Base-by-base conservation (phyloP, 1,284 basidiomycete species). In the Ceraceosorus guamensis region DNA sequence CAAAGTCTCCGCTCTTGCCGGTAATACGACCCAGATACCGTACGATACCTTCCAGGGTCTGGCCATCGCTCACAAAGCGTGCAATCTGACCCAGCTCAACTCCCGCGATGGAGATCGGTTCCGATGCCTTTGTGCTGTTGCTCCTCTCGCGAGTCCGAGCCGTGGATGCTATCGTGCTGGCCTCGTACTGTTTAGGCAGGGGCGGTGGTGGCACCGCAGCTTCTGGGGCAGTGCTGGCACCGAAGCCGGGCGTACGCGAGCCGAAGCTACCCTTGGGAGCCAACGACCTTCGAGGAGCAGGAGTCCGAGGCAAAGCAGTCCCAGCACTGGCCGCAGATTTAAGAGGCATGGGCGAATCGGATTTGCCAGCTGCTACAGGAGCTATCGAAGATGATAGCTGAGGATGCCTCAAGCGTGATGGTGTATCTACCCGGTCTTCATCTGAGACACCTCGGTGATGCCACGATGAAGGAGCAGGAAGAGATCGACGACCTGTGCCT, bases 21-120 rank as follows among this genome's bases (percentile, higher is more conserved):
- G 67, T 50, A 10, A 75, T 70, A 0, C 67, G 60, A 2, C 73
- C 73, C 44, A 74, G 61, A 52, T 71, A 67, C 46, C 73, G 66
- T 39, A 75, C 62, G 2, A 73, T 68, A 45, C 73, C 73, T 13
- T 61, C 60, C 48, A 16, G 33, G 52, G 37, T 14, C 50, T 53
- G 44, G 37, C 55, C 49, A 16, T 43, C 5, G 16, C 11, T 11
- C 11, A 41, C 39, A 41, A 41, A 41, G 39, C 53, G 24, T 6
- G 41, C 54, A 24, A 33, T 44, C 24, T 56, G 51, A 5, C 49
- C 54, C n/a, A 52, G 41, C 30, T 57, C 55, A 33, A 53, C 39
- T 10, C 30, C 50, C 16, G 34, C 41, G 30, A 34, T 41, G 46
- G 33, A 33, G n/a, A 16, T 30, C 7, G 41, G 13, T 43, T 43